Evolutionary conservation across 805 yeast species (phyloP), one percentile per base, ranked within the genome.

Genomic region (Myxozyma geophila): DNA sequence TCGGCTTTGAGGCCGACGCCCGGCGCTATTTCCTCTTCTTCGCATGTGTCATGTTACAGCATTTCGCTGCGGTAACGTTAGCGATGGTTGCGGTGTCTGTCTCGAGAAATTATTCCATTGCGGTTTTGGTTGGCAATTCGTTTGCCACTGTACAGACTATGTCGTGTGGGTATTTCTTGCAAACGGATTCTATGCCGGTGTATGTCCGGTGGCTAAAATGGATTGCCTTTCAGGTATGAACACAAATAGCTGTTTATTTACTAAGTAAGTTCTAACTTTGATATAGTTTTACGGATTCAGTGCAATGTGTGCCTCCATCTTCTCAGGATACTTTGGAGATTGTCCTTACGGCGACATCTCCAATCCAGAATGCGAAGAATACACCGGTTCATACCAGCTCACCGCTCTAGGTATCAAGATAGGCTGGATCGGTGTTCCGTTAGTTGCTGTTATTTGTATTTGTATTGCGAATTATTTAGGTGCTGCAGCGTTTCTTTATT

Each of bases 131-230:
- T n/a, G 81, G 85, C 39, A 89, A 88, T 70, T 72, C 85, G 58
- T 81, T 85, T 64, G 88, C 85, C 72, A 89, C 91, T 37, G 76
- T 88, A 35, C 90, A 89, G 70, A 84, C 89, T 58, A 83, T 88
- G 81, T 90, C 90, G 0, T 87, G 90, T 74, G 97, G 96, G 0
- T 89, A 84, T 75, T 90, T 88, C 71, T 88, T 87, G 23, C 89
- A 90, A 73, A 84, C 92, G 0, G 78, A 80, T 7, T 80, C 84
- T 0, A 81, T 90, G 85, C 96, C 96, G 0, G 96, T 89, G 0
- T 91, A 91, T 71, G 96, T 90, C 8, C 80, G 90, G 41, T 90
- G 97, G 97, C 82, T 87, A 5, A 89, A 87, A 72, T 90, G 88
- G 74, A 77, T 87, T 61, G 87, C 93, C 0, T 88, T 83, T 72